Conservation (phyloP, 306 rosid species). For the Vachellia collinsii region DNA sequence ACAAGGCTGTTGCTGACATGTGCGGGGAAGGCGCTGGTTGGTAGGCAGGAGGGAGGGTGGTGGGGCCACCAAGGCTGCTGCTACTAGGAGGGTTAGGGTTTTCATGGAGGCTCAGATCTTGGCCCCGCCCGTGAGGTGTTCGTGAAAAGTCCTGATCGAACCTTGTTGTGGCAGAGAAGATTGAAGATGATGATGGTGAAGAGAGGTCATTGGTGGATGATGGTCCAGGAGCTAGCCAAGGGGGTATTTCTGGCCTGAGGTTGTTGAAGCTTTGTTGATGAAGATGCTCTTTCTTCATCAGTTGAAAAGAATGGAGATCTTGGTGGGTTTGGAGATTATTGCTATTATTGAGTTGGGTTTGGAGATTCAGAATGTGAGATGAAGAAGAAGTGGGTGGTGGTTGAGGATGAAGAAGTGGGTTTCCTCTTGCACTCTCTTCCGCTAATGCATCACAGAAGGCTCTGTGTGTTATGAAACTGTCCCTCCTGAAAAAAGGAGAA, state of each 20-base stretch:
- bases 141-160: conserved; percentile 31
- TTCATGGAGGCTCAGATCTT: conserved; percentile 36
- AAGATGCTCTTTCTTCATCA: conserved; percentile 65
- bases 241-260: conserved; percentile 59
- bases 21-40: conserved; percentile 65
- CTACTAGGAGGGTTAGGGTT: conserved; percentile 68
- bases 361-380: conserved; percentile 48
- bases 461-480: conserved; percentile 98
- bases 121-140: conserved; percentile 3
- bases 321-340: conserved; percentile 37
- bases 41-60: conserved; percentile 54
- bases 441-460: conserved; percentile 98
- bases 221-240: conserved; percentile 62
- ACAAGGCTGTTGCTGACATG: conserved; percentile 98
- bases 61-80: conserved; percentile 23
- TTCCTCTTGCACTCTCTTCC: conserved; percentile 87
- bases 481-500: conserved; percentile 65
- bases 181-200: not conserved
- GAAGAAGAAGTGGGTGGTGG: conserved; percentile 7
- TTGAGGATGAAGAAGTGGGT: conserved; percentile 49
- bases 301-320: conserved; percentile 43
- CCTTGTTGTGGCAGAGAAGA: conserved; percentile 28
- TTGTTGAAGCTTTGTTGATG: conserved; percentile 48
- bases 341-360: conserved; percentile 36
- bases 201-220: conserved; percentile 41